Evolutionary conservation across 2,329 filamentous ascomycete genomes (phyloP).

Genomic region (Diaporthe amygdali): DNA sequence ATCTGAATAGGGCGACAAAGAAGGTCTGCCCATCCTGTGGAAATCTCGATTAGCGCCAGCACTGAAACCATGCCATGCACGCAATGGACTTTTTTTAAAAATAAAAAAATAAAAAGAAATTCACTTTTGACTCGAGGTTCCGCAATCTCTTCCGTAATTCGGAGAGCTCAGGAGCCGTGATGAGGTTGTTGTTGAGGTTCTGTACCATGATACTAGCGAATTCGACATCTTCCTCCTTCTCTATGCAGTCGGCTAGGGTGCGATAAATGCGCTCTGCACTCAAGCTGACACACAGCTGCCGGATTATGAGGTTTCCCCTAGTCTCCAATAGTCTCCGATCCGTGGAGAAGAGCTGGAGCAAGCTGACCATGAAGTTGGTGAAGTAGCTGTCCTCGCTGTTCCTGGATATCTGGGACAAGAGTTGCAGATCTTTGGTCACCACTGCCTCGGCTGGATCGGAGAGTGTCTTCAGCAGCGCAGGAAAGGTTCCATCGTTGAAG

Average conservation of each 20-base stretch:
- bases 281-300: constrained; percentile 89
- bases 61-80: neutral
- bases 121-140: constrained; percentile 86
- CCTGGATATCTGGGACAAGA: constrained; percentile 93
- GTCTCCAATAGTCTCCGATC: constrained; percentile 91
- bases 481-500: constrained; percentile 97
- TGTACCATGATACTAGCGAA: constrained; percentile 99
- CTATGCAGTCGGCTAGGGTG: constrained; percentile 93
- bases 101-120: no score
- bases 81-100: no score
- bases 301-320: constrained; percentile 92
- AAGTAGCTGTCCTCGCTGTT: constrained; percentile 99
- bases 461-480: constrained; percentile 91
- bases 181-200: constrained; percentile 98
- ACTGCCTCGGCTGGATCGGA: constrained; percentile 96
- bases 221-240: constrained; percentile 97
- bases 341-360: constrained; percentile 93
- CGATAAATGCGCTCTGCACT: constrained; percentile 96
- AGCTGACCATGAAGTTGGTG: constrained; percentile 95
- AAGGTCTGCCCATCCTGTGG: constrained; percentile 87
- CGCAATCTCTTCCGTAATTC: constrained; percentile 89
- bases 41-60: neutral
- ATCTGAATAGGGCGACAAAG: constrained; percentile 91
- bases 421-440: constrained; percentile 90
- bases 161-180: constrained; percentile 91